A percentile compares a stretch with the other conserved stretches of the same genome.
Conservation (phyloP, 768 basidiomycete genomes). For the Mycena vitilis region DNA sequence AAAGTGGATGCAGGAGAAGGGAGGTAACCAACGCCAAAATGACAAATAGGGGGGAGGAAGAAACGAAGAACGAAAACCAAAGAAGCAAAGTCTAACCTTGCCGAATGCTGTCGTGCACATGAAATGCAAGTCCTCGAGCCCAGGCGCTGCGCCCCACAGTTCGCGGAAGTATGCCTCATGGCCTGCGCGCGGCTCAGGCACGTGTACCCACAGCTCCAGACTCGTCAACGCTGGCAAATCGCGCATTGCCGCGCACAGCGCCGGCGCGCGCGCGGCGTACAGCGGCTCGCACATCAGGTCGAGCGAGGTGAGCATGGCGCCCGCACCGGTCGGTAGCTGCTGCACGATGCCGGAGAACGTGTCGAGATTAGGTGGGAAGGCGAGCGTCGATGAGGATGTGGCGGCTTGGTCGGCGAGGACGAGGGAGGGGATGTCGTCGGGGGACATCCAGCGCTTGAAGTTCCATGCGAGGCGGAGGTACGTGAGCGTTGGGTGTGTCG, state of each 20-base stretch:
- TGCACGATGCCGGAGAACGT: slow-evolving; percentile 62
- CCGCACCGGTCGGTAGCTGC: slow-evolving; percentile 47
- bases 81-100: too few species aligned
- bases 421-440: slow-evolving; percentile 40
- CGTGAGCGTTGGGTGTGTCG: slow-evolving; percentile 50
- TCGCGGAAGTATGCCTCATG: slow-evolving; percentile 49
- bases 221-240: slow-evolving; percentile 52
- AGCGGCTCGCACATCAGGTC: slow-evolving; percentile 64
- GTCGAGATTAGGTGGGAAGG: slow-evolving; percentile 48
- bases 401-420: slow-evolving; percentile 44
- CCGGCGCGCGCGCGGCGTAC: slow-evolving; percentile 49
- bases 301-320: slow-evolving; percentile 49
- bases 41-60: too few species aligned
- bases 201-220: slow-evolving; percentile 62
- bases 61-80: slow-evolving; percentile 8
- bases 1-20: not conserved
- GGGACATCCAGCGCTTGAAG: slow-evolving; percentile 63
- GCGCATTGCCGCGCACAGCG: slow-evolving; percentile 49
- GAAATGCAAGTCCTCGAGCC: slow-evolving; percentile 60
- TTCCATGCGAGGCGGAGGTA: slow-evolving; percentile 63
- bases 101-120: slow-evolving; percentile 64
- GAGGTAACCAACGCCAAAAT: too few species aligned
- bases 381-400: slow-evolving; percentile 17
- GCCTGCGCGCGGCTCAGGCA: slow-evolving; percentile 48
- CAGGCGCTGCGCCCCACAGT: slow-evolving; percentile 50